Percentiles rank a stretch among this genome's conserved stretches.
Evolutionary conservation across 2,329 filamentous ascomycete species (phyloP).

Genomic region (Stromatinia cepivora): DNA sequence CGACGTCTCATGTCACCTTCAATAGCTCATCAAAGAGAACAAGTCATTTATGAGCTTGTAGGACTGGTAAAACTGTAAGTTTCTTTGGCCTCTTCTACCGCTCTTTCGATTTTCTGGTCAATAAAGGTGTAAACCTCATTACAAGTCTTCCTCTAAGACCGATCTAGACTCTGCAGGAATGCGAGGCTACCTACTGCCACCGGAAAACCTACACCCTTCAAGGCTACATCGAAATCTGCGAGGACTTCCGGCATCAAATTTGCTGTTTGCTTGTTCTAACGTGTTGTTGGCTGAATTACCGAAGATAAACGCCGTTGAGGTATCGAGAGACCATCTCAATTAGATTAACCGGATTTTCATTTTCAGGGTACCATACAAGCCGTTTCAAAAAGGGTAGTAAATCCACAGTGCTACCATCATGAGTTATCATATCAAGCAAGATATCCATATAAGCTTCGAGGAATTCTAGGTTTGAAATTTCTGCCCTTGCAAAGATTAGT

Average conservation of each 20-base stretch:
- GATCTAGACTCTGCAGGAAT: background rate
- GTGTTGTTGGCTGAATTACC: background rate
- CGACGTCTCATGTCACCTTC: background rate
- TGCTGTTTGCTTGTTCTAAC: background rate
- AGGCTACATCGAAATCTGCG: background rate
- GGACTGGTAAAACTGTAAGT: background rate
- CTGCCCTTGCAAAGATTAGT: background rate
- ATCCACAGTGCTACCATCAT: background rate
- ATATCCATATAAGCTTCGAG: background rate
- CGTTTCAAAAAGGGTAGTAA: background rate
- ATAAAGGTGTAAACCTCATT: background rate
- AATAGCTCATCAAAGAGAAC: constrained; percentile 1
- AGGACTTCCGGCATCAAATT: background rate
- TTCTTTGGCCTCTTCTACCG: background rate
- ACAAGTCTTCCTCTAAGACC: background rate
- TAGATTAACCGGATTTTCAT: background rate
- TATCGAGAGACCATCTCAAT: background rate
- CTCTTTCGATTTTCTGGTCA: background rate
- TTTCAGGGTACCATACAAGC: background rate
- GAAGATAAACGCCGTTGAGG: background rate
- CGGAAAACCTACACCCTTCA: background rate
- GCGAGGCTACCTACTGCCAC: background rate
- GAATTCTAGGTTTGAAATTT: background rate
- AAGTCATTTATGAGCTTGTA: background rate
- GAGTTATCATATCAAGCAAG: background rate